Conservation (phyloP, 2,329 filamentous ascomycete species). For the Corynespora cassiicola region DNA sequence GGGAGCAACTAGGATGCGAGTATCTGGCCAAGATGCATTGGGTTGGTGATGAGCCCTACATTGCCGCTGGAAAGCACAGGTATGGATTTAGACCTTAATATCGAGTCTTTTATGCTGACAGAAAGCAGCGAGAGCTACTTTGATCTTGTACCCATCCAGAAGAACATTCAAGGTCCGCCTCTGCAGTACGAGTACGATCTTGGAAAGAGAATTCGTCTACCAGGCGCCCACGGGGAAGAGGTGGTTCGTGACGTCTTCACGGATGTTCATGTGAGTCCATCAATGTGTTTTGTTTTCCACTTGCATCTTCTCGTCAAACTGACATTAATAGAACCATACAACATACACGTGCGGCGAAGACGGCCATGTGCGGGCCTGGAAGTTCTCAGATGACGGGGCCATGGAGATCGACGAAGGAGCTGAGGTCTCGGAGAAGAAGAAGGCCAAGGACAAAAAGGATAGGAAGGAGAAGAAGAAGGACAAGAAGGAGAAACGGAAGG, state of each 20-base stretch:
- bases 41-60: constrained; percentile 64
- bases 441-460: constrained; percentile 31
- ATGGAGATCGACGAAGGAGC: constrained; percentile 36
- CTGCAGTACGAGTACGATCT: constrained; percentile 39
- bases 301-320: neutral
- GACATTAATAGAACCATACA: constrained; percentile 29
- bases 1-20: constrained; percentile 70
- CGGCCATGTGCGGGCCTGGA: constrained; percentile 53
- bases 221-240: constrained; percentile 56
- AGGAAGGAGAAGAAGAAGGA: constrained; percentile 41
- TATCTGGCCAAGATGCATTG: constrained; percentile 75
- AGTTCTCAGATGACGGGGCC: constrained; percentile 20
- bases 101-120: constrained; percentile 8
- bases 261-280: constrained; percentile 38
- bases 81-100: constrained; percentile 48
- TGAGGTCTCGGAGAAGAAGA: constrained; percentile 20
- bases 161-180: constrained; percentile 20
- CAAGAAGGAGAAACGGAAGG: constrained; percentile 36
- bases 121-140: constrained; percentile 28
- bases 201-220: constrained; percentile 33
- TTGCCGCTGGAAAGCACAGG: constrained; percentile 73
- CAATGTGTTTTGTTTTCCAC: neutral
- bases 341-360: constrained; percentile 59
- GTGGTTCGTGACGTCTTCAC: constrained; percentile 55
- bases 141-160: constrained; percentile 38